phyloP scores from a whole-genome alignment of 768 basidiomycete species.

The Paxillus involutus region DNA sequence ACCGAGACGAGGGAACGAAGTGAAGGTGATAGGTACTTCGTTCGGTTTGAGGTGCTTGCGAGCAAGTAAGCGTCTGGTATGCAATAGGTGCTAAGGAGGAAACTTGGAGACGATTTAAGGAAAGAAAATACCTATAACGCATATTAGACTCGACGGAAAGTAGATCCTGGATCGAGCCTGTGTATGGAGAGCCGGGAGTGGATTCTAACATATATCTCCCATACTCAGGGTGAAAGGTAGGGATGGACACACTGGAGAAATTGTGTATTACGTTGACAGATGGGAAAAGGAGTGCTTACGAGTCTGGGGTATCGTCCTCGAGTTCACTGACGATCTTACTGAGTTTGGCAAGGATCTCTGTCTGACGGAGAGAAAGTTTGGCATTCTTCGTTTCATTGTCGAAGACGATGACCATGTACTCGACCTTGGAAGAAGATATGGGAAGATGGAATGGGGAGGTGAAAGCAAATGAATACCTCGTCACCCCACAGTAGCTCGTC shows the following conservation, averaged over 20 bases:
- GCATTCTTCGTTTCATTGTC: slow-evolving; percentile 79
- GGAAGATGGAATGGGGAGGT: slow-evolving; percentile 11
- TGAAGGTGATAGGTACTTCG: slow-evolving; percentile 90
- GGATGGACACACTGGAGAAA: slow-evolving; percentile 60
- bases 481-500: slow-evolving; percentile 98
- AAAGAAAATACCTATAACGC: slow-evolving; percentile 72
- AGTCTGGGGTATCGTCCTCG: slow-evolving; percentile 45
- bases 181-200: slow-evolving; percentile 94
- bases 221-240: slow-evolving; percentile 97
- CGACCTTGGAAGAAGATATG: slow-evolving; percentile 56
- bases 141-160: slow-evolving; percentile 92
- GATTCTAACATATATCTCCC: slow-evolving; percentile 99
- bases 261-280: background rate
- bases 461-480: slow-evolving; percentile 59
- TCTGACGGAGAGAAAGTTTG: slow-evolving; percentile 89
- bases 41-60: slow-evolving; percentile 79
- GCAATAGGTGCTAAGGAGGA: slow-evolving; percentile 8
- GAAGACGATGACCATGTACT: slow-evolving; percentile 93
- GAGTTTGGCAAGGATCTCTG: slow-evolving; percentile 86
- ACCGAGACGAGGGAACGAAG: slow-evolving; percentile 93
- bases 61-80: slow-evolving; percentile 73
- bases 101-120: background rate
- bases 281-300: slow-evolving; percentile 42
- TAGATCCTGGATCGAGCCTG: slow-evolving; percentile 81
- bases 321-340: slow-evolving; percentile 67